Evolutionary conservation across 2,329 filamentous ascomycete species (phyloP).

Genomic region (Cladobotryum protrusum): DNA sequence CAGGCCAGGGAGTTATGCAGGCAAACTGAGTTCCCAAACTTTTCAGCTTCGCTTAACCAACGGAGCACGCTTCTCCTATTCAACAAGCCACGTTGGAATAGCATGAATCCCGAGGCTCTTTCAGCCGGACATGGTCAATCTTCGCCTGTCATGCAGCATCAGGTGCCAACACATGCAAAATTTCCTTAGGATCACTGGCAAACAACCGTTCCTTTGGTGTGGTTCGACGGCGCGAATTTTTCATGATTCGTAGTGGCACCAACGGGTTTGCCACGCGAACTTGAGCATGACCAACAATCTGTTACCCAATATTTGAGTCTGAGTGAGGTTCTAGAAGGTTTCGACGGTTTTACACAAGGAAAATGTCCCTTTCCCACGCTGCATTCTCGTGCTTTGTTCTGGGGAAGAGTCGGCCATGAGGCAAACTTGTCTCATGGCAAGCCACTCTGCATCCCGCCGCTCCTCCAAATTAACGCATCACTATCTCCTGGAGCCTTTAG

Average conservation of each 20-base stretch:
- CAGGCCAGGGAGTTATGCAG: too few relatives aligned
- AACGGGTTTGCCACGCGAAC: conserved; percentile 5
- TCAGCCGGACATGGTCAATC: neutral
- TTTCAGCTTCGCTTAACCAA: too few relatives aligned
- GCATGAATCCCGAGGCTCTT: neutral
- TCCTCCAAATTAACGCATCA: neutral
- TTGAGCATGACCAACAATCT: neutral
- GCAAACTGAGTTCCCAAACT: too few relatives aligned
- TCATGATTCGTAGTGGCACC: conserved; percentile 4
- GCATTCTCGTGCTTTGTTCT: neutral
- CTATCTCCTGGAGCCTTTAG: too few relatives aligned
- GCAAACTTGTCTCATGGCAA: neutral
- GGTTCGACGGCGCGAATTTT: conserved; percentile 9
- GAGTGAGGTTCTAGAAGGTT: conserved; percentile 6
- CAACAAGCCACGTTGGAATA: too few relatives aligned
- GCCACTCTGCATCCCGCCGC: conserved; percentile 5
- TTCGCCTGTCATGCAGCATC: neutral
- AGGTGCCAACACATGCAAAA: neutral
- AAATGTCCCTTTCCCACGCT: neutral
- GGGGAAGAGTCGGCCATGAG: neutral
- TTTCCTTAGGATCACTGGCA: conserved; percentile 2
- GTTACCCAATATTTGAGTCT: neutral
- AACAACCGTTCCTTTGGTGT: neutral
- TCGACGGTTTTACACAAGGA: neutral
- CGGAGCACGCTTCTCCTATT: too few relatives aligned